Conservation (phyloP, 192 early-diverging fungal species). For the Chytriomyces hyalinus region DNA sequence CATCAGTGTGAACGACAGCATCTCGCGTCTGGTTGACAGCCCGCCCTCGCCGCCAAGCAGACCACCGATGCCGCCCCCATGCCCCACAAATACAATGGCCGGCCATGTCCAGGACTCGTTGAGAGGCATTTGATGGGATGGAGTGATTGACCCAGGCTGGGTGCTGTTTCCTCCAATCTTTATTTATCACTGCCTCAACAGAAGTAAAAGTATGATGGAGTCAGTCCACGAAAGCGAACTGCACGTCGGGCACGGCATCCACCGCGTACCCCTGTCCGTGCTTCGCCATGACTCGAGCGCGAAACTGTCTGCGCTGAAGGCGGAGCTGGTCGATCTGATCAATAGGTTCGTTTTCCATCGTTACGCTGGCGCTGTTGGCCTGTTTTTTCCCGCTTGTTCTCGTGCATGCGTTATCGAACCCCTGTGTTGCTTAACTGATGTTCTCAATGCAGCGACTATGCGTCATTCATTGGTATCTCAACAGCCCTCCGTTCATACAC, state of each 20-base stretch:
- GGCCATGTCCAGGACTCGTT: constrained; percentile 17
- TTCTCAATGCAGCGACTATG: constrained; percentile 58
- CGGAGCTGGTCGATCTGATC: constrained; percentile 77
- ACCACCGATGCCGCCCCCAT: constrained; percentile 29
- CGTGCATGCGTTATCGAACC: no score
- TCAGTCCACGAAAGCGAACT: constrained; percentile 51
- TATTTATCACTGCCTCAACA: no score
- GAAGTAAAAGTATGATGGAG: not conserved
- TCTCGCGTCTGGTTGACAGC: constrained; percentile 4
- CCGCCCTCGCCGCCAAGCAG: constrained; percentile 17
- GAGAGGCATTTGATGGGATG: no score
- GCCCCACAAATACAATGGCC: constrained; percentile 14
- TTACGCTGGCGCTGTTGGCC: no score
- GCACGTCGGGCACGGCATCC: constrained; percentile 68
- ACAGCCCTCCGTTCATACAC: constrained; percentile 63
- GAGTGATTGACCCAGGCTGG: no score
- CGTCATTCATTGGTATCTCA: constrained; percentile 80
- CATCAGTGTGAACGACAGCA: constrained; percentile 16
- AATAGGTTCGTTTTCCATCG: constrained; percentile 44
- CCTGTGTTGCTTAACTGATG: no score
- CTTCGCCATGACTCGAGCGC: constrained; percentile 66
- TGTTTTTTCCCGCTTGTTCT: no score
- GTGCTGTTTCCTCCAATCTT: not conserved
- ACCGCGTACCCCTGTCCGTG: constrained; percentile 64
- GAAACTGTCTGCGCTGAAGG: constrained; percentile 67